Evolutionary conservation across 2,329 filamentous ascomycete genomes (phyloP), one percentile per base, ranked within the genome.

Genomic region (Iodosphaeria phyllophila): DNA sequence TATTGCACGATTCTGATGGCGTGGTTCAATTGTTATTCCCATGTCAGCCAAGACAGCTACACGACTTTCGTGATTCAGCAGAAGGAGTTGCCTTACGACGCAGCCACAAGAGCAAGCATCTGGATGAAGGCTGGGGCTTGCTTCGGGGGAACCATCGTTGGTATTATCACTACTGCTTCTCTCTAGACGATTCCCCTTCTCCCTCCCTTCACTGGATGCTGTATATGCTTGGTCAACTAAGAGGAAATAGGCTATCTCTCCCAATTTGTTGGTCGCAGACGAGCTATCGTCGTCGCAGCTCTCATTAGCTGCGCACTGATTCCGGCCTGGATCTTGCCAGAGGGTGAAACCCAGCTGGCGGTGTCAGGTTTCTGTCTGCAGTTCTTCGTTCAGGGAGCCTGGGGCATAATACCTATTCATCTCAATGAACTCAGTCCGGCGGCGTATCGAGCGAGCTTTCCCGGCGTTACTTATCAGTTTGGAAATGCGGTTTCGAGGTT

Each of bases 1-100:
- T 86, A 84, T 55, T 78, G 74, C 46, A 56, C 77, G 44, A 58
- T 84, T 32, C 56, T 86, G 26, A 83, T 84, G 77, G 76, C 72
- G 0, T 77, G 74, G 61, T 70, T 71, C 54, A 73, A 72, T 50
- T 71, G 60, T 46, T 82, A 78, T 52, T 76, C 72, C 25, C 78
- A 86, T 54, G 79, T 75, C 2, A 74, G 69, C 13, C 77, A 86
- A 45, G 78, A 86, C 51, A 74, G 65, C 24, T 84, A 83, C 52
- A 82, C 77, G 1, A 83, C 77, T 3, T 82, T 83, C 43, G 75
- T 84, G 72, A 56, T 74, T 19, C 61, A 60, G 4, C 62, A 79
- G 37, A 83, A 84, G 48, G 67, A 71, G 33, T 58, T 84, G 30
- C 40, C 58, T 27, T 74, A 78, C 38, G 41, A 53, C 2, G 59